Percentiles rank a stretch among this genome's conserved stretches.
phyloP scores from a whole-genome alignment of 495 filamentous ascomycete species.

The Penicillium steckii region DNA sequence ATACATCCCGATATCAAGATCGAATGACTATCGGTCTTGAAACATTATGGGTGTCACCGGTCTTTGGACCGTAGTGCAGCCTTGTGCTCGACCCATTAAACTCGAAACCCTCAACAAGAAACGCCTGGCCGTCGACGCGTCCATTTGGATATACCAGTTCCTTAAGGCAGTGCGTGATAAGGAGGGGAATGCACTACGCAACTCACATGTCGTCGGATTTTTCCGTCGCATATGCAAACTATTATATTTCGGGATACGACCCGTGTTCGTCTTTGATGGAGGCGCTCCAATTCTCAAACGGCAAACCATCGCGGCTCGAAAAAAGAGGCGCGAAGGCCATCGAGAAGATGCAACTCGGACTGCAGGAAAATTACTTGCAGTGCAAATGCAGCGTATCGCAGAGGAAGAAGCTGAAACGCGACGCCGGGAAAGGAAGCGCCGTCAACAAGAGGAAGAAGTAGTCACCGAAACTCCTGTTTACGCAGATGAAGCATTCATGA shows the following conservation, averaged over 20 bases:
- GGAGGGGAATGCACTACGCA: constrained; percentile 94
- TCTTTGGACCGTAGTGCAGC: constrained; percentile 92
- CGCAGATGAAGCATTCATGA: constrained; percentile 84
- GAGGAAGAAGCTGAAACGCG: constrained; percentile 77
- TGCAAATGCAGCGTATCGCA: constrained; percentile 85
- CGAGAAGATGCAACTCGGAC: constrained; percentile 91
- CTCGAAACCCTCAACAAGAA: constrained; percentile 94
- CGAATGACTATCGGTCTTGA: constrained; percentile 4
- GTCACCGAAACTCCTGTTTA: constrained; percentile 77
- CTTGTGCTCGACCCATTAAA: constrained; percentile 80
- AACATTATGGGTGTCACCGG: constrained; percentile 90
- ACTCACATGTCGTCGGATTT: constrained; percentile 94
- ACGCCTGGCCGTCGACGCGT: constrained; percentile 93
- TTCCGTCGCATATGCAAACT: constrained; percentile 97
- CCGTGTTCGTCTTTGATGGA: constrained; percentile 97
- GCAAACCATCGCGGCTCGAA: constrained; percentile 79
- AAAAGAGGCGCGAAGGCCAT: constrained; percentile 78
- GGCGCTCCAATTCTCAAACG: constrained; percentile 89
- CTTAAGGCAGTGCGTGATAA: constrained; percentile 98
- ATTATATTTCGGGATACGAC: constrained; percentile 92
- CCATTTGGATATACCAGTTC: constrained; percentile 99
- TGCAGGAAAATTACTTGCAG: constrained; percentile 82
- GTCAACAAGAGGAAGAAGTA: constrained; percentile 63
- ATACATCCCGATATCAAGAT: no score
- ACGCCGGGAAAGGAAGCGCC: constrained; percentile 44